A percentile compares a stretch with the other conserved stretches of the same genome.
Conservation (phyloP, 108 stramenopile species). For the Pelagomonas calceolata region DNA sequence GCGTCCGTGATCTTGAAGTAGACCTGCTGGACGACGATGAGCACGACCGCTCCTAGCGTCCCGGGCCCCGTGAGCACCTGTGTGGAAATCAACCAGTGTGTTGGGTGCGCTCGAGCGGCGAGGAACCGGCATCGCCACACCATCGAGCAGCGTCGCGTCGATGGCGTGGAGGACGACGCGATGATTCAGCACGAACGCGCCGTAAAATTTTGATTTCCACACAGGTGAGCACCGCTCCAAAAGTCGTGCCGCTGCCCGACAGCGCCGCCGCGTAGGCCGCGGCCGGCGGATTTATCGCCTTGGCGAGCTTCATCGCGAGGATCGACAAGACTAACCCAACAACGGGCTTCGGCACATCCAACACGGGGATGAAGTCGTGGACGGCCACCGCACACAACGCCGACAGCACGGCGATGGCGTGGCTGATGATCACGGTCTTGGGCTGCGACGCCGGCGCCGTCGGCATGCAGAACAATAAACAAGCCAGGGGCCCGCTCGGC, state of each 20-base stretch:
- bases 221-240: too few species aligned
- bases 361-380: slow-evolving; percentile 7
- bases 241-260: too few species aligned
- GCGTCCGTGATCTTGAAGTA: too few species aligned
- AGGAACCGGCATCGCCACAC: too few species aligned
- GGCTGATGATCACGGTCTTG: slow-evolving; percentile 10
- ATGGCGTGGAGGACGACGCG: too few species aligned
- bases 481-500: slow-evolving; percentile 15
- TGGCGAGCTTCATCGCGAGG: slow-evolving; percentile 5
- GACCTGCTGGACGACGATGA: slow-evolving; percentile 10
- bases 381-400: not conserved
- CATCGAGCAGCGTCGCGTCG: too few species aligned
- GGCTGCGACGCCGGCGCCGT: slow-evolving; percentile 20
- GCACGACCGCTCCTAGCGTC: slow-evolving; percentile 11
- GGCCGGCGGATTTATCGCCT: slow-evolving; percentile 17
- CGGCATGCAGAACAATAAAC: slow-evolving; percentile 13
- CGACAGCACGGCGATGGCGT: slow-evolving; percentile 8
- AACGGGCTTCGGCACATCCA: not conserved
- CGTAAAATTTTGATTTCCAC: too few species aligned
- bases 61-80: slow-evolving; percentile 13
- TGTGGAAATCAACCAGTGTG: too few species aligned
- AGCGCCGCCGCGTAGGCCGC: slow-evolving; percentile 24
- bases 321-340: slow-evolving; percentile 10
- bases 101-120: too few species aligned
- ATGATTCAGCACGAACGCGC: too few species aligned